Conservation (phyloP, 1,284 basidiomycete species). For the Mycena citricolor region DNA sequence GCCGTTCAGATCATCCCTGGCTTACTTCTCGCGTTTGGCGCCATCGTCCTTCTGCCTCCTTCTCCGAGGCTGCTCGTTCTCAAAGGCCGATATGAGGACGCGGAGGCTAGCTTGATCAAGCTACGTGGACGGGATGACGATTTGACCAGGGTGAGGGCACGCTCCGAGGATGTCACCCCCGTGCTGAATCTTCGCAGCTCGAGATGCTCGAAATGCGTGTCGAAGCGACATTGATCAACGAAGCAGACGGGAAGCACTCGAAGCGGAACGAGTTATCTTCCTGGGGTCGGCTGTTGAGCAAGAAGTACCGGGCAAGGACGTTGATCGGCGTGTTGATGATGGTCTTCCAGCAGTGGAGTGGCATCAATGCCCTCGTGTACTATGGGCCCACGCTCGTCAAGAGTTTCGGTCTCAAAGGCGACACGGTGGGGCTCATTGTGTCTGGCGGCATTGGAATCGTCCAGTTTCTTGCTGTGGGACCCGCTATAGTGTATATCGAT, state of each 20-base stretch:
- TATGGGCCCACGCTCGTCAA: slow-evolving; percentile 75
- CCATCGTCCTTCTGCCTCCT: slow-evolving; percentile 60
- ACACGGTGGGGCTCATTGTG: slow-evolving; percentile 58
- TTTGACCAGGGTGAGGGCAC: slow-evolving; percentile 10
- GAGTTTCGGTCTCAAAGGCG: slow-evolving; percentile 56
- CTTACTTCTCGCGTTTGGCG: slow-evolving; percentile 60
- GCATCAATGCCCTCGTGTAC: slow-evolving; percentile 79
- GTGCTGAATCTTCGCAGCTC: slow-evolving; percentile 39
- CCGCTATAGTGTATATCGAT: slow-evolving; percentile 72
- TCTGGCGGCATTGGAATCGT: slow-evolving; percentile 80
- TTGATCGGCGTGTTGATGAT: slow-evolving; percentile 70
- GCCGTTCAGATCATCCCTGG: slow-evolving; percentile 73
- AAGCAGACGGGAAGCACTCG: slow-evolving; percentile 27
- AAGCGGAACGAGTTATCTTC: slow-evolving; percentile 39
- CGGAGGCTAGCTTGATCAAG: slow-evolving; percentile 48
- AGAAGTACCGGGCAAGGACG: slow-evolving; percentile 57
- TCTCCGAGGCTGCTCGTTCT: slow-evolving; percentile 71
- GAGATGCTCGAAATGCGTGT: slow-evolving; percentile 75
- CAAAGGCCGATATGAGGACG: slow-evolving; percentile 55
- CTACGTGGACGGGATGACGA: slow-evolving; percentile 40
- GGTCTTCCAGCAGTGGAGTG: slow-evolving; percentile 84
- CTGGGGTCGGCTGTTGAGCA: slow-evolving; percentile 57
- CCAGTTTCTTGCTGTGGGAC: slow-evolving; percentile 74
- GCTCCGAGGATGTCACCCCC: background rate
- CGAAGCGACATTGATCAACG: slow-evolving; percentile 50